Conservation (phyloP, 2,329 filamentous ascomycete species). For the Botrytis pseudocinerea region DNA sequence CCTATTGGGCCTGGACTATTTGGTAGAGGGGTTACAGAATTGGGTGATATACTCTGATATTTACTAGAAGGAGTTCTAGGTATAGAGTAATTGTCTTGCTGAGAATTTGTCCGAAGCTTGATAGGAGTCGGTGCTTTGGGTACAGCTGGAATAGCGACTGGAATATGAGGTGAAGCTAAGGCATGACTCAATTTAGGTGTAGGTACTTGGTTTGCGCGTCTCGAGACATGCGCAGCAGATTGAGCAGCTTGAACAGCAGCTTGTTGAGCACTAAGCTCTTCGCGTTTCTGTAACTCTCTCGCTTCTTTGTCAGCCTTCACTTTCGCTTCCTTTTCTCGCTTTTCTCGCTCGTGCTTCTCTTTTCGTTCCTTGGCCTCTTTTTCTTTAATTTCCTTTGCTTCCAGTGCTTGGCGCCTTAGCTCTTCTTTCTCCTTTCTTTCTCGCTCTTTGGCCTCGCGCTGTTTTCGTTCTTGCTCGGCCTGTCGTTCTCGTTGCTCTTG, state of each 20-base stretch:
- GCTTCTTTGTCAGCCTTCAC: slow-evolving; percentile 47
- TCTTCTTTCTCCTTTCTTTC: slow-evolving; percentile 87
- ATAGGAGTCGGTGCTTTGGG: slow-evolving; percentile 81
- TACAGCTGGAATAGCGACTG: slow-evolving; percentile 75
- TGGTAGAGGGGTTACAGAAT: slow-evolving; percentile 63
- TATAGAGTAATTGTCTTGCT: slow-evolving; percentile 69
- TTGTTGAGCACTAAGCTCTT: slow-evolving; percentile 44
- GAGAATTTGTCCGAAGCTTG: slow-evolving; percentile 67
- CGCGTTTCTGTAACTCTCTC: slow-evolving; percentile 52
- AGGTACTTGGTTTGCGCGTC: slow-evolving; percentile 48
- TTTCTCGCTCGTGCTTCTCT: slow-evolving; percentile 59
- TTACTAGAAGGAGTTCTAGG: slow-evolving; percentile 63
- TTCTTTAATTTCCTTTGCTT: slow-evolving; percentile 67
- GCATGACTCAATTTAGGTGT: slow-evolving; percentile 56
- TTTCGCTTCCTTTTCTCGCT: slow-evolving; percentile 58
- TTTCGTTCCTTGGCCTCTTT: slow-evolving; percentile 56
- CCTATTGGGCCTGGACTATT: slow-evolving; percentile 64
- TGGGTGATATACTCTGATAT: slow-evolving; percentile 61
- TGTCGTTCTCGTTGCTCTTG: slow-evolving; percentile 86
- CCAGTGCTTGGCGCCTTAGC: slow-evolving; percentile 75
- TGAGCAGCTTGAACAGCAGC: slow-evolving; percentile 44
- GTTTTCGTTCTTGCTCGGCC: slow-evolving; percentile 81
- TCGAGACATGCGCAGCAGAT: slow-evolving; percentile 46
- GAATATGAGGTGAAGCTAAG: slow-evolving; percentile 76
- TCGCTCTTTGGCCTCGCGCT: slow-evolving; percentile 73